phyloP scores from a whole-genome alignment of 2,329 filamentous ascomycete species.

The Verticillium klebahnii region DNA sequence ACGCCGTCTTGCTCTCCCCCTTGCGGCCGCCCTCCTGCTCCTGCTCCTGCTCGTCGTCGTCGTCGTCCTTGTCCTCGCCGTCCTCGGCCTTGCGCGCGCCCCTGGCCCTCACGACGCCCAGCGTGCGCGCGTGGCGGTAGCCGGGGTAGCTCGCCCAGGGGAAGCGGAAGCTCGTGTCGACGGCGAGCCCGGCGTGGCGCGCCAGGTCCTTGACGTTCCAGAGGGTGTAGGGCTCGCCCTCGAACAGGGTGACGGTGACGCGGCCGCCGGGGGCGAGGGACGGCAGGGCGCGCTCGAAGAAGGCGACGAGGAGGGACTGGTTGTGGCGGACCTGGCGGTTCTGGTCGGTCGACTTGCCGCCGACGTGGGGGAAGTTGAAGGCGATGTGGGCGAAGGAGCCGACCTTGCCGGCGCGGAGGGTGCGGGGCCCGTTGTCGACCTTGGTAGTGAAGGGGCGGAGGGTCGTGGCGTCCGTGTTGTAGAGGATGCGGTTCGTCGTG shows the following conservation, averaged over 20 bases:
- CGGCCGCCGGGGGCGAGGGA: conserved; percentile 48
- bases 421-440: conserved; percentile 3
- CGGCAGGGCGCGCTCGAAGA: conserved; percentile 53
- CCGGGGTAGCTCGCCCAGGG: conserved; percentile 63
- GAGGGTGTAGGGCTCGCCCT: conserved; percentile 87
- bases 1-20: conserved; percentile 16
- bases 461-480: conserved; percentile 64
- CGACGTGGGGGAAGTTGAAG: conserved; percentile 97
- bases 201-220: conserved; percentile 93
- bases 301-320: conserved; percentile 69
- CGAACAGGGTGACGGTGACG: conserved; percentile 84
- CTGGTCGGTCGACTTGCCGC: conserved; percentile 86
- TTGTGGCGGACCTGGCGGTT: conserved; percentile 93
- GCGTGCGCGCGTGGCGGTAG: conserved; percentile 68
- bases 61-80: conserved; percentile 17
- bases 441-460: conserved; percentile 42
- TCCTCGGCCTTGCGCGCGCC: conserved; percentile 48
- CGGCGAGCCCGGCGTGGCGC: conserved; percentile 67
- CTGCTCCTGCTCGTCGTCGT: not conserved
- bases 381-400: conserved; percentile 68
- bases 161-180: conserved; percentile 68
- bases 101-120: conserved; percentile 46
- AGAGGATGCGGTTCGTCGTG: conserved; percentile 44
- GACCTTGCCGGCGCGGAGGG: conserved; percentile 12
- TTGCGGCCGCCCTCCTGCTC: not conserved